Base-by-base conservation (phyloP, 2,329 filamentous ascomycete species). In the Periconia digitata region DNA sequence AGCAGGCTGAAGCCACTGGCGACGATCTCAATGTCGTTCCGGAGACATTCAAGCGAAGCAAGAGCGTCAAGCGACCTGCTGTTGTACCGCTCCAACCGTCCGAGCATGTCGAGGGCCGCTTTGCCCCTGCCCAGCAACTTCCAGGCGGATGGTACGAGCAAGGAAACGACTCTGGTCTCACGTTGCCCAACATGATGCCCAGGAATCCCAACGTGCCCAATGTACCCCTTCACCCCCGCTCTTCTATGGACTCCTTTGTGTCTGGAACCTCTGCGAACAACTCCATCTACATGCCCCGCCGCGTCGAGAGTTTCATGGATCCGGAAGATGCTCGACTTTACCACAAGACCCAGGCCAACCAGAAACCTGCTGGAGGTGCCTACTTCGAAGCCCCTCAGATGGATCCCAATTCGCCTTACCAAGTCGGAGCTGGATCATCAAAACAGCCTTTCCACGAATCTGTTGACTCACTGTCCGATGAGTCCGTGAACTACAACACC, bases 1-100 rank as follows among this genome's bases (percentile, higher is more conserved):
- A 94, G 62, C 80, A 86, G 58, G 91, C 92, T 15, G 85, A 88
- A 63, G 80, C 85, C 40, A 79, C 81, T 10, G 92, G 91, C 0
- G 91, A 97, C 64, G 92, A 96, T 56, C 81, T 96, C 47, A 96
- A 96, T 59, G 82, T 96, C 42, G 84, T 95, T 8, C 88, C 92
- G 0, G 89, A 95, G 67, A 91, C 90, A 0, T 96, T 96, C 74
- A 80, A 81, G 53, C 66, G 75, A 1, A 74, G 76, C 2, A 70
- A 77, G 5, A 78, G 84, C 43, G 82, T 81, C 8, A 67, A 72
- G 23, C 63, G 83, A 53, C 59, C 78, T 72, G 62, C 76, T 69
- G 57, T 79, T 64, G 71, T 86, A 70, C 77, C 83, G 70, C 76
- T 96, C 18, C 83, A 87, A 57, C 92, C 92, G 0, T 85, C 88